These are phyloP conservation scores for Gynostemma pentaphyllum DNA, from an alignment of 306 rosid genomes.

Conservation along the genomic window DNA sequence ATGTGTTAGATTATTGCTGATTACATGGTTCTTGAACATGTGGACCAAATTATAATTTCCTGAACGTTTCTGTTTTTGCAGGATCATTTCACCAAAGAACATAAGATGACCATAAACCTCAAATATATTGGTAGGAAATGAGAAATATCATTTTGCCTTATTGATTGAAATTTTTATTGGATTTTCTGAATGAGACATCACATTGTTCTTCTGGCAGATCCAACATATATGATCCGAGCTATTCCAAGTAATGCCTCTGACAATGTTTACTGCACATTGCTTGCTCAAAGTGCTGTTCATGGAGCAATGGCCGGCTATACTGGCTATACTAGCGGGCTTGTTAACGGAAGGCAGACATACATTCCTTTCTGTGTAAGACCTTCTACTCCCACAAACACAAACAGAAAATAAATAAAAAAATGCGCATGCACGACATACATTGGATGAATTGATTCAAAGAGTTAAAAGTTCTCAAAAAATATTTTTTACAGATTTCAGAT, in stretches of 20 bases:
- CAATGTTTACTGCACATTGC: conserved; percentile 84
- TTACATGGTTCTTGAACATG: background rate
- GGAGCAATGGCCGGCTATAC: conserved; percentile 99
- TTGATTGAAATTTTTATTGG: background rate
- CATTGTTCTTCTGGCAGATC: conserved; percentile 41
- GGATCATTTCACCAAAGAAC: conserved; percentile 57
- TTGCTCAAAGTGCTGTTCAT: conserved; percentile 91
- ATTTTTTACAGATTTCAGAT: background rate
- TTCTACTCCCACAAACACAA: background rate
- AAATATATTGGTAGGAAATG: conserved; percentile 68
- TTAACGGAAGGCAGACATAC: conserved; percentile 81
- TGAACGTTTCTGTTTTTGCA: conserved; percentile 22
- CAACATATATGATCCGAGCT: conserved; percentile 93
- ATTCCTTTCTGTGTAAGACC: conserved; percentile 77
- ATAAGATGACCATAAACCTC: conserved; percentile 48
- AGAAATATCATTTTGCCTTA: background rate
- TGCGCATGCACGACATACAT: conserved; percentile 3
- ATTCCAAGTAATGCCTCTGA: conserved; percentile 87
- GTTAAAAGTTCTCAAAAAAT: background rate
- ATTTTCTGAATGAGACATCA: background rate
- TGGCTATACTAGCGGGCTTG: conserved; percentile 68
- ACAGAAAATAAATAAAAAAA: background rate
- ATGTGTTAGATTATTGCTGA: background rate
- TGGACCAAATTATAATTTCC: background rate
- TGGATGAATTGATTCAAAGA: background rate